phyloP scores from a whole-genome alignment of 2,329 filamentous ascomycete species.

The Dactylellina parvicollis region DNA sequence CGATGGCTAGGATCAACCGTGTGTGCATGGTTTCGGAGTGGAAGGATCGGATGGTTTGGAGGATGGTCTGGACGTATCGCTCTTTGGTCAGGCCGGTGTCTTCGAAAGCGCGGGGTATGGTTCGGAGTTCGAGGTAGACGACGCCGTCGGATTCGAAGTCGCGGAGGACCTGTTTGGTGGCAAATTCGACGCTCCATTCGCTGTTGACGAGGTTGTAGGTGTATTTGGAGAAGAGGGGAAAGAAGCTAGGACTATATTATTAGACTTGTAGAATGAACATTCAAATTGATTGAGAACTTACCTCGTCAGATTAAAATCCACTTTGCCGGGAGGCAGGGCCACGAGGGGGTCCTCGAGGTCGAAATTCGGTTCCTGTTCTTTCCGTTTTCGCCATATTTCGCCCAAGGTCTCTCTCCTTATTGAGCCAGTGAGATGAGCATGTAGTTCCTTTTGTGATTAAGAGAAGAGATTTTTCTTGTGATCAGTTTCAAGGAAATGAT shows the following conservation, averaged over 20 bases:
- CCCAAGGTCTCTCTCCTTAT: conserved; percentile 78
- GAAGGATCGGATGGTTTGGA: conserved; percentile 70
- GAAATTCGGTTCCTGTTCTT: conserved; percentile 65
- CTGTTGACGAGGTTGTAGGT: conserved; percentile 80
- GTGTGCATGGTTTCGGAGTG: conserved; percentile 67
- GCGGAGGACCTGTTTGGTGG: conserved; percentile 72
- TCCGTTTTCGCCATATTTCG: conserved; percentile 75
- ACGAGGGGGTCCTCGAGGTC: conserved; percentile 74
- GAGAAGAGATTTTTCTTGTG: conserved; percentile 28
- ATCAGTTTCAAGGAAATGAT: conserved; percentile 53
- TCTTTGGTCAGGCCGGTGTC: conserved; percentile 68
- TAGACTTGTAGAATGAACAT: no score
- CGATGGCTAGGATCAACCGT: conserved; percentile 77
- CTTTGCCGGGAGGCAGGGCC: conserved; percentile 75
- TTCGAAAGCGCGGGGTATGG: conserved; percentile 75
- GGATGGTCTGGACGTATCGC: conserved; percentile 73
- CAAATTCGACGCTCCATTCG: conserved; percentile 68
- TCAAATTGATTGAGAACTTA: no score
- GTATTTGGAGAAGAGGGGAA: conserved; percentile 79
- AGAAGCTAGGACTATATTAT: conserved; percentile 65
- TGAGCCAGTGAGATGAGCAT: conserved; percentile 82
- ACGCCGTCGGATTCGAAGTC: conserved; percentile 78
- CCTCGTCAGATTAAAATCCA: conserved; percentile 76
- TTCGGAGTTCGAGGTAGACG: conserved; percentile 80
- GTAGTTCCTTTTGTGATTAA: conserved; percentile 67